Evolutionary conservation across 805 yeast genomes (phyloP).

Genomic region (Metschnikowia arizonensis): DNA sequence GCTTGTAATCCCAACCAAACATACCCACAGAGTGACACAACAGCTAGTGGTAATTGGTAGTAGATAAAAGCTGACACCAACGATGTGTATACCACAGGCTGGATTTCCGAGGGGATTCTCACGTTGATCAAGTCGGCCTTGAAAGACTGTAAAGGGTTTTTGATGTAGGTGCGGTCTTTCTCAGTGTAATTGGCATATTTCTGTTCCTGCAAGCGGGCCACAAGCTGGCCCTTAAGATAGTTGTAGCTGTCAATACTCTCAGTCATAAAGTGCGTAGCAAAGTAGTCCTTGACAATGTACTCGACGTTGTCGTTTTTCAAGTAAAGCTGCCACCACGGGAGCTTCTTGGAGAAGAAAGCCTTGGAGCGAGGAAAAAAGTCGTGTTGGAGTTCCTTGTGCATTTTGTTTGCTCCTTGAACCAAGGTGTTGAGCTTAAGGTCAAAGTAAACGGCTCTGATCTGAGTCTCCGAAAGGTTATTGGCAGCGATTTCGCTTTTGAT

Average conservation of each 20-base stretch:
- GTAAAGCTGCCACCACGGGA: conserved; percentile 43
- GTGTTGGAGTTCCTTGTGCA: conserved; percentile 36
- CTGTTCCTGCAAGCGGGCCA: conserved; percentile 26
- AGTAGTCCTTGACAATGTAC: conserved; percentile 38
- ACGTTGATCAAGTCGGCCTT: conserved; percentile 29
- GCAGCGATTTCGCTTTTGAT: conserved; percentile 15
- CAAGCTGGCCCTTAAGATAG: conserved; percentile 35
- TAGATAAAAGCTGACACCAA: conserved; percentile 28
- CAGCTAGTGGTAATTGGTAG: conserved; percentile 38
- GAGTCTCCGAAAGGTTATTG: conserved; percentile 15
- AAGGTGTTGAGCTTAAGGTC: conserved; percentile 24
- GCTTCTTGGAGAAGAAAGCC: conserved; percentile 26
- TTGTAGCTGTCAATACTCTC: conserved; percentile 37
- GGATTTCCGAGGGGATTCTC: conserved; percentile 31
- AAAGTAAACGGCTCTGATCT: conserved; percentile 18
- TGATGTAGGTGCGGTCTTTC: conserved; percentile 6
- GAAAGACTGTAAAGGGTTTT: conserved; percentile 29
- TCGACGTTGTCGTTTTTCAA: conserved; percentile 41
- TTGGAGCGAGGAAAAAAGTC: conserved; percentile 31
- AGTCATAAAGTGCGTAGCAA: conserved; percentile 33
- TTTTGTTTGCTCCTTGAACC: conserved; percentile 25
- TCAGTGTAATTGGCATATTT: conserved; percentile 20
- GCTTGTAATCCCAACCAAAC: conserved; percentile 31
- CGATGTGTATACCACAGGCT: conserved; percentile 32
- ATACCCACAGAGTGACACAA: conserved; percentile 29